Evolutionary conservation across 2,329 filamentous ascomycete species (phyloP), one percentile per base, ranked within the genome.

Genomic region (Cercospora sp.): DNA sequence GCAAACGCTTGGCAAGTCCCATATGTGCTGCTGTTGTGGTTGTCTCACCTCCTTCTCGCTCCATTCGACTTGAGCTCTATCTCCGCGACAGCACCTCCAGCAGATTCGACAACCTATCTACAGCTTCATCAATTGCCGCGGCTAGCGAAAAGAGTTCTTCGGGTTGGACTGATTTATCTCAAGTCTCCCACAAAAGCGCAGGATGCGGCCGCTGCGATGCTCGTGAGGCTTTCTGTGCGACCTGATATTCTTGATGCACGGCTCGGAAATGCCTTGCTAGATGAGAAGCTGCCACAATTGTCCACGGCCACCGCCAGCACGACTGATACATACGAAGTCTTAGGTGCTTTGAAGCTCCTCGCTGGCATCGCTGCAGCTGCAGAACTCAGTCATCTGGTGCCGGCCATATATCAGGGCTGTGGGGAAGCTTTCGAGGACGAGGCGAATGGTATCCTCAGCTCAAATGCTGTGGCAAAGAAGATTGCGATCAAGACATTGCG

Each of bases 21-120:
- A 64, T 98, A 97, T 76, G 83, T 97, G 18, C 88, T 94, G 53
- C 83, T 98, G 4, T 83, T 97, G 9, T 99, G 95, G 95, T 86
- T 85, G 1, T 83, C 81, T 1, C 83, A 85, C 70, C 72, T 85
- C 7, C 77, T 84, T 68, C 76, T 85, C 33, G 93, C 93, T 1
- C 95, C 95, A 0, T 99, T 99, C 79, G 94, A 97, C 74, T 83
- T 99, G 63, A 86, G 90, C 2, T 93, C 92, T 2, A 94, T 99
- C 69, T 97, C 94, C 1, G 62, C 62, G 18, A 58, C 20, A 30
- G 33, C 59, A 59, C 16, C 62, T 58, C 33, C 62, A n/a, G 33
- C 53, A 23, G 62, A 64, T 20, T 36, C 62, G 18, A 26, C 55
- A 13, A 82, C 81, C 12, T 60, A 74, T 1, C 48, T 60, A 9